Conservation (phyloP, 768 basidiomycete species). For the Tremella mesenterica region DNA sequence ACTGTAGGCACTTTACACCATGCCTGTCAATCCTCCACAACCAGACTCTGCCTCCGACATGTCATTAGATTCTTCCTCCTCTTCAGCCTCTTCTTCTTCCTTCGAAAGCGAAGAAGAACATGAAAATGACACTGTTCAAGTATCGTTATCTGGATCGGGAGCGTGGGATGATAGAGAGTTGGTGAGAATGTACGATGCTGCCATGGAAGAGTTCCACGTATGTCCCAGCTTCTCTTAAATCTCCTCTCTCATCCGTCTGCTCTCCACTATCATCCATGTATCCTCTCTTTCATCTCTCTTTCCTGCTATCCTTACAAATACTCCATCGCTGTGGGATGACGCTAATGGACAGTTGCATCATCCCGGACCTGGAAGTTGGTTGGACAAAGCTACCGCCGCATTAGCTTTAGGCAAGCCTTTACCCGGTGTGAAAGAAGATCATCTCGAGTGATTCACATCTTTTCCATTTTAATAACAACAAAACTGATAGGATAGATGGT, state of each 20-base stretch:
- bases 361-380: constrained; percentile 39
- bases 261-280: background rate
- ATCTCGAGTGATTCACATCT: constrained; percentile 20
- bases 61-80: background rate
- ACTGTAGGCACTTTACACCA: background rate
- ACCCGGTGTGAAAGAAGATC: constrained; percentile 16
- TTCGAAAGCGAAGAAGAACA: background rate
- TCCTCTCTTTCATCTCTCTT: background rate
- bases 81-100: background rate
- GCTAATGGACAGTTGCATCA: constrained; percentile 22
- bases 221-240: background rate
- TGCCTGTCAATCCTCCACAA: background rate
- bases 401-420: constrained; percentile 28
- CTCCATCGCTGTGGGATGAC: background rate
- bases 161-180: constrained; percentile 44
- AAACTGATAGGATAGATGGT: constrained; percentile 19
- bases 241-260: background rate
- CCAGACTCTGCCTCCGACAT: background rate
- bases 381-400: constrained; percentile 42
- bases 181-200: constrained; percentile 35
- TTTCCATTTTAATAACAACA: too few species aligned
- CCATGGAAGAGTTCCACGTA: constrained; percentile 41
- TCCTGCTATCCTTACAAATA: background rate
- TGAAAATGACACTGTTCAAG: constrained; percentile 2
- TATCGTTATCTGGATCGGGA: constrained; percentile 12